These are phyloP conservation scores for Beauveria sp. DNA, from an alignment of 2,329 filamentous ascomycete genomes.

Conservation along the genomic window DNA sequence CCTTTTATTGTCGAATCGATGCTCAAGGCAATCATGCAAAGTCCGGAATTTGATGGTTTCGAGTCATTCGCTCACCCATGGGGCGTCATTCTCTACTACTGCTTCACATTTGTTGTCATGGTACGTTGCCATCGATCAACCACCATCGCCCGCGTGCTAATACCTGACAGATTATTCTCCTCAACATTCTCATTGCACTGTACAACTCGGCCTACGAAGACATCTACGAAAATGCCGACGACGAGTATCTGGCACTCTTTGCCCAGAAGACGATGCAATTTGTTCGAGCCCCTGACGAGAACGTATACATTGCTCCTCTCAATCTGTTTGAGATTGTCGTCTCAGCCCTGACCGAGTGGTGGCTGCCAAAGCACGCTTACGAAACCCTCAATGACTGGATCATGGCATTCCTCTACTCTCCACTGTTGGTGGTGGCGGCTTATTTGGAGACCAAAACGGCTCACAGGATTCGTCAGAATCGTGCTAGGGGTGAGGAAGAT, in stretches of 20 bases:
- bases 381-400: constrained; percentile 79
- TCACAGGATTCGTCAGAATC: constrained; percentile 60
- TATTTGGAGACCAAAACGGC: constrained; percentile 61
- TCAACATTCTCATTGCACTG: constrained; percentile 94
- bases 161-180: constrained; percentile 51
- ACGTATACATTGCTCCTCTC: constrained; percentile 93
- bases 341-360: constrained; percentile 86
- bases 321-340: constrained; percentile 85
- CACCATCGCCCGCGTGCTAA: neutral
- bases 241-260: constrained; percentile 92
- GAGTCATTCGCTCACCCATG: constrained; percentile 89
- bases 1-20: constrained; percentile 72
- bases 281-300: constrained; percentile 92
- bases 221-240: constrained; percentile 85
- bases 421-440: constrained; percentile 72
- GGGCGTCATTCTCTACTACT: constrained; percentile 90
- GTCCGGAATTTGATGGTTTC: constrained; percentile 81
- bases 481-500: constrained; percentile 74
- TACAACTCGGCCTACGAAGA: constrained; percentile 97
- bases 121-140: constrained; percentile 36
- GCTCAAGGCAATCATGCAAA: constrained; percentile 86
- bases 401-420: constrained; percentile 80
- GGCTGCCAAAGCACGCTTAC: constrained; percentile 69
- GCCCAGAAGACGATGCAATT: constrained; percentile 94
- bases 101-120: constrained; percentile 97